Evolutionary conservation across 2,329 filamentous ascomycete species (phyloP).

Genomic region (Amesomyces nigricolor): DNA sequence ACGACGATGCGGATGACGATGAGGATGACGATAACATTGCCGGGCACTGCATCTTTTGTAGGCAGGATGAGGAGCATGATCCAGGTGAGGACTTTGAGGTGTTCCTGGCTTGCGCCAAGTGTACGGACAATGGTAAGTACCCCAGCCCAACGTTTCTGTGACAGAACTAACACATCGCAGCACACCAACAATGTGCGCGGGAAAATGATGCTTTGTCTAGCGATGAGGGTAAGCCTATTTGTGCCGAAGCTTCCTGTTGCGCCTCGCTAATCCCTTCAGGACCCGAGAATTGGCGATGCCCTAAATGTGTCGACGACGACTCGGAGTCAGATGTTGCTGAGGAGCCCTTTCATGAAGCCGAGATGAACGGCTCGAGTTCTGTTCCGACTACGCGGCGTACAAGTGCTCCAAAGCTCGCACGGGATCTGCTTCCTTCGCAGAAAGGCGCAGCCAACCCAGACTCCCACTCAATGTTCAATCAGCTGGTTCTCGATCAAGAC

Average conservation of each 20-base stretch:
- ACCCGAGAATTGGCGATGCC: slow-evolving; percentile 46
- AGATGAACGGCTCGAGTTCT: slow-evolving; percentile 22
- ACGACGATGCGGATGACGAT: slow-evolving; percentile 50
- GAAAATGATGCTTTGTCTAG: slow-evolving; percentile 58
- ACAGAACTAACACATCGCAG: slow-evolving; percentile 44
- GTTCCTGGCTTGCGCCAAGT: slow-evolving; percentile 69
- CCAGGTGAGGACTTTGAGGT: slow-evolving; percentile 75
- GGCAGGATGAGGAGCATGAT: slow-evolving; percentile 75
- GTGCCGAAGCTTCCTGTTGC: background rate
- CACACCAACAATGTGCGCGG: slow-evolving; percentile 84
- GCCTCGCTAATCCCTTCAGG: slow-evolving; percentile 32
- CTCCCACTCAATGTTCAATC: slow-evolving; percentile 73
- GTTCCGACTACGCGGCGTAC: slow-evolving; percentile 46
- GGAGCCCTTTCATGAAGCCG: slow-evolving; percentile 30
- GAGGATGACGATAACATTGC: slow-evolving; percentile 50
- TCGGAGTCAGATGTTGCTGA: slow-evolving; percentile 26
- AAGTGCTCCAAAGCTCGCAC: slow-evolving; percentile 60
- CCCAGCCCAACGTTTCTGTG: slow-evolving; percentile 10
- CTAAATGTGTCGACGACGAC: slow-evolving; percentile 37
- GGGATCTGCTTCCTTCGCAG: slow-evolving; percentile 66
- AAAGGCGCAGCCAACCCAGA: slow-evolving; percentile 59
- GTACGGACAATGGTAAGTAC: slow-evolving; percentile 74
- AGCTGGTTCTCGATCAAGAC: slow-evolving; percentile 65
- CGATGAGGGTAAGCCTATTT: slow-evolving; percentile 50
- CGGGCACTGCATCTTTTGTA: slow-evolving; percentile 64